Percentiles rank a stretch among this genome's conserved stretches.
These are phyloP conservation scores for Zasmidium citrigriseum DNA, from an alignment of 2,329 filamentous ascomycete genomes.

Conservation along the genomic window DNA sequence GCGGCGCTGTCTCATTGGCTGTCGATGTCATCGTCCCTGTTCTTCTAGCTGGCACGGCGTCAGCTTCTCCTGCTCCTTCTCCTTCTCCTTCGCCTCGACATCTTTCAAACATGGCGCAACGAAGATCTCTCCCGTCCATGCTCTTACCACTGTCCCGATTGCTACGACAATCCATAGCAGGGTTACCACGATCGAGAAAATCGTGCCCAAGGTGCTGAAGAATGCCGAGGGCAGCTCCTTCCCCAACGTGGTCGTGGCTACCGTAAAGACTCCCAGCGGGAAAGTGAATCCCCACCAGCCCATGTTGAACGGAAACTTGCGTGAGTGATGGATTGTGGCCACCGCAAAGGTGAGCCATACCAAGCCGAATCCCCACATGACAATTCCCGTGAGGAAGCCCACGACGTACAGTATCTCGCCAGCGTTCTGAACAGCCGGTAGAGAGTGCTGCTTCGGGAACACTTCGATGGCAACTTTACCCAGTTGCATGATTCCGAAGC, in stretches of 20 bases:
- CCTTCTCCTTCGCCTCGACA: neutral
- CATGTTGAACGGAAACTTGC: slow-evolving; percentile 62
- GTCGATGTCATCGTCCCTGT: too few relatives aligned
- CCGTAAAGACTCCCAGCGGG: slow-evolving; percentile 58
- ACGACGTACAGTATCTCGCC: slow-evolving; percentile 61
- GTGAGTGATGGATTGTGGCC: slow-evolving; percentile 48
- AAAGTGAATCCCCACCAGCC: slow-evolving; percentile 65
- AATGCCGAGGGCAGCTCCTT: slow-evolving; percentile 56
- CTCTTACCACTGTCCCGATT: slow-evolving; percentile 50
- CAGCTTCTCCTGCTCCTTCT: neutral
- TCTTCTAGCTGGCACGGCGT: too few relatives aligned
- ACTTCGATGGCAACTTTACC: slow-evolving; percentile 45
- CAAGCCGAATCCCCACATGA: slow-evolving; percentile 60
- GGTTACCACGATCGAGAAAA: slow-evolving; percentile 54
- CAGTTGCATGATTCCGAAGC: slow-evolving; percentile 59
- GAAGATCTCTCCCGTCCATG: slow-evolving; percentile 53
- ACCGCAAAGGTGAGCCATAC: slow-evolving; percentile 58
- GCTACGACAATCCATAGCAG: slow-evolving; percentile 59
- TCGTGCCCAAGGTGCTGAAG: slow-evolving; percentile 59
- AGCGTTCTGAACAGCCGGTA: slow-evolving; percentile 33
- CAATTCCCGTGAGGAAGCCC: slow-evolving; percentile 55
- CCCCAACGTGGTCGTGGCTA: slow-evolving; percentile 51
- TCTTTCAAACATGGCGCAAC: slow-evolving; percentile 50
- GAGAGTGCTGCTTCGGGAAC: slow-evolving; percentile 36
- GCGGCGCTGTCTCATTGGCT: too few relatives aligned